Percentiles rank a stretch among this genome's conserved stretches.
Conservation (phyloP, 306 rosid species). For the Acmispon strigosus region DNA sequence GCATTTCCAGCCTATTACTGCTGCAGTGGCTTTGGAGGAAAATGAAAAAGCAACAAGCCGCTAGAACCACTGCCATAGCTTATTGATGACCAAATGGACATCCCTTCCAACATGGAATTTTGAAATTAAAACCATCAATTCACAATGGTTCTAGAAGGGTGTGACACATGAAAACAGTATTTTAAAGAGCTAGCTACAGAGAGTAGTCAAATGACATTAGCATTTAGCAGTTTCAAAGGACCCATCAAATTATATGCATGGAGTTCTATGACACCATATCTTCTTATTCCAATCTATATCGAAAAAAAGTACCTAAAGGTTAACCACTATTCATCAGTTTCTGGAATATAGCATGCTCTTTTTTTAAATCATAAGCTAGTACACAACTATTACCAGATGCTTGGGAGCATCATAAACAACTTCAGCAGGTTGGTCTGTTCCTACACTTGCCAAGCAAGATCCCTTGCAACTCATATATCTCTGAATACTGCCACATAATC, state of each 20-base stretch:
- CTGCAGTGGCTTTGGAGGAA: not conserved
- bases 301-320: not conserved
- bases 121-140: slow-evolving; percentile 2
- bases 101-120: not conserved
- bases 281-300: slow-evolving; percentile 3
- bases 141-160: not conserved
- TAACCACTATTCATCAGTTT: slow-evolving; percentile 7
- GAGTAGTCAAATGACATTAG: not conserved
- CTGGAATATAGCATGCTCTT: slow-evolving; percentile 4
- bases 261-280: not conserved
- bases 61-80: slow-evolving; percentile 2
- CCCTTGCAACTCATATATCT: slow-evolving; percentile 92
- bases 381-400: slow-evolving; percentile 55
- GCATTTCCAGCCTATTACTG: not conserved
- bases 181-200: not conserved
- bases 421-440: slow-evolving; percentile 97
- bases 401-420: slow-evolving; percentile 79
- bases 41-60: not conserved
- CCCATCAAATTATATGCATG: not conserved
- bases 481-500: slow-evolving; percentile 54
- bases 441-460: slow-evolving; percentile 77
- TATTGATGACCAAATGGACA: slow-evolving; percentile 3
- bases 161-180: not conserved
- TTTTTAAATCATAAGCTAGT: slow-evolving; percentile 9
- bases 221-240: not conserved